Evolutionary conservation across 2,329 filamentous ascomycete genomes (phyloP), one percentile per base, ranked within the genome.

Genomic region (Pestalotiopsis sp.): DNA sequence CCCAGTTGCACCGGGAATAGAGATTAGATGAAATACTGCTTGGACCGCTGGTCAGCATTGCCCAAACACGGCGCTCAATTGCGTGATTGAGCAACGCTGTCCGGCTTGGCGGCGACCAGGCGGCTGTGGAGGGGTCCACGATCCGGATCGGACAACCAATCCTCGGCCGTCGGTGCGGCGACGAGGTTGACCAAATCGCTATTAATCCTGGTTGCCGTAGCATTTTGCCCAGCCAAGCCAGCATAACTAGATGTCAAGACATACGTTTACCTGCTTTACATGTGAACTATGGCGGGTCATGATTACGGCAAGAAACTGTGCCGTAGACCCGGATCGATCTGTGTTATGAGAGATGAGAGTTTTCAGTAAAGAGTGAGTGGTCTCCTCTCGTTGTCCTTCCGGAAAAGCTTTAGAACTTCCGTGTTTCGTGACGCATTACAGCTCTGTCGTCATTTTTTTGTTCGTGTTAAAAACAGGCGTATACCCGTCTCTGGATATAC

Each of bases 81-180:
- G 65, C 65, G 65, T 66, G 65, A 66, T 66, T 41, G 27, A 66
- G 56, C 65, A 60, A 60, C 2, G 40, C 52, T 23, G 52, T 27
- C 65, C 52, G 65, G 52, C 65, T 66, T 66, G 65, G 65, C 65
- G 38, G 61, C 27, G 62, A 45, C 11, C 25, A 20, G 62, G 62
- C 62, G 62, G 62, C 63, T 56, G 52, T 45, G 49, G 27, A 45
- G 63, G 41, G 14, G 14, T 23, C 63, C 45, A 56, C 23, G 31
- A 7, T 20, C 49, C 20, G 63, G 63, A 66, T 57, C 38, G 38
- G 63, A 49, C 14, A 66, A 49, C 62, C 41, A 65, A 65, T 65
- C 41, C 41, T 27, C 40, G 40, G 62, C n/a, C 38, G 12, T 27
- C n/a, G 23, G 62, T 17, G 49, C 63, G 20, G 63, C 27, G n/a